Base-by-base conservation (phyloP, 148 eudicot genomes). In the Cornus suecica region DNA sequence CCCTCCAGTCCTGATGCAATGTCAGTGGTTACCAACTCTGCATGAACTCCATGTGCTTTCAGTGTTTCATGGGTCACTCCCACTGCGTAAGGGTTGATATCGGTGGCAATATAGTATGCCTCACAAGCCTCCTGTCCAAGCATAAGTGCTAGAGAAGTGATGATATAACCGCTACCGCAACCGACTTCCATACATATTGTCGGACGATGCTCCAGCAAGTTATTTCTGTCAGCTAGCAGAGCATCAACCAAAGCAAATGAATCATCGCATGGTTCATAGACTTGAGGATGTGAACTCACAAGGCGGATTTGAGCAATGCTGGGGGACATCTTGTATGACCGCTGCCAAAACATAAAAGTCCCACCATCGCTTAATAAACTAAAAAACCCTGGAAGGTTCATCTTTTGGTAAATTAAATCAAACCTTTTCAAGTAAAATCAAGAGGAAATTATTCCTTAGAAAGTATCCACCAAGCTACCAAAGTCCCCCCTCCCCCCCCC, bases 221-320 rank as follows among this genome's bases (percentile, higher is more conserved):
- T 88, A 31, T 77, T 81, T 82, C 92, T 89, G 76, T 92, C 99
- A 52, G 99, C 85, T 29, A 94, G 86, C 67, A 94, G 79, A 0
- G 99, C 94, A 80, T 94, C 99, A 15, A 94, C 99, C 62, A 92
- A 83, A 0, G 89, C 94, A 79, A 90, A 92, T 0, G 99, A 94
- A 80, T 94, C 99, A 77, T 92, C 97, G 82, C 99, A 94, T 52
- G 99, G 99, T 48, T 92, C 97, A 72, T 94, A 94, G 18, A 92
- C 99, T 74, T 94, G 92, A 2, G 94, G 93, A 72, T 92, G 99
- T 15, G 97, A 89, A 52, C 91, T 84, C 72, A 92, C 91, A 23
- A 89, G 91, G 16, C 87, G 88, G 69, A 94, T 91, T 78, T 87
- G 91, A 5, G 99, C 97, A 67, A 74, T 88, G 80, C 77, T 87